These are phyloP conservation scores for Macrolepiota fuliginosa DNA, from an alignment of 768 basidiomycete species.

Conservation along the genomic window DNA sequence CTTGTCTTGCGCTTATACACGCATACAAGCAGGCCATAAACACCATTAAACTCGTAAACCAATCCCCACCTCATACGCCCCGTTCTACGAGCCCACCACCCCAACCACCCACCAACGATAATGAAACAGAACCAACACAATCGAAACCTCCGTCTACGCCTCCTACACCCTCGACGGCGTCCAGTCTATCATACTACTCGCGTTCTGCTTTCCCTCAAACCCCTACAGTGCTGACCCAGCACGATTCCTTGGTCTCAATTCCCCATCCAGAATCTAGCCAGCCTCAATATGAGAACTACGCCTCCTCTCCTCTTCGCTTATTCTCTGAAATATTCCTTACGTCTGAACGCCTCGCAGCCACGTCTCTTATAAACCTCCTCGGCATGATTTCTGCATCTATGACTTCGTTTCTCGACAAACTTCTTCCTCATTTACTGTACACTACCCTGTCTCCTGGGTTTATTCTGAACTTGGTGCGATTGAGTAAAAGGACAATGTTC, in stretches of 20 bases:
- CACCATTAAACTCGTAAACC: slow-evolving; percentile 67
- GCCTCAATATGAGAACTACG: slow-evolving; percentile 33
- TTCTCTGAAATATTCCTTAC: slow-evolving; percentile 47
- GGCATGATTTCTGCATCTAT: slow-evolving; percentile 46
- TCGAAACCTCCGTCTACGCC: slow-evolving; percentile 12
- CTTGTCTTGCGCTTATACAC: slow-evolving; percentile 65
- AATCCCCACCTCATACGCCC: slow-evolving; percentile 27
- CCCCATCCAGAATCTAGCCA: slow-evolving; percentile 9
- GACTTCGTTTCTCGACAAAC: slow-evolving; percentile 61
- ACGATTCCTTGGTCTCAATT: slow-evolving; percentile 2
- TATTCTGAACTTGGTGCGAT: slow-evolving; percentile 50
- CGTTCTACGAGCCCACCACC: slow-evolving; percentile 12
- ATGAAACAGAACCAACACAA: not conserved
- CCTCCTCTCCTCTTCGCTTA: slow-evolving; percentile 39
- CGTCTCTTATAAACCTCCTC: slow-evolving; percentile 41
- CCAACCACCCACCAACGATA: not conserved
- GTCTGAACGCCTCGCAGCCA: slow-evolving; percentile 45
- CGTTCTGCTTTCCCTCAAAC: slow-evolving; percentile 16
- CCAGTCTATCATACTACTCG: slow-evolving; percentile 15
- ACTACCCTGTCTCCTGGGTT: slow-evolving; percentile 48
- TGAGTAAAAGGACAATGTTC: slow-evolving; percentile 72
- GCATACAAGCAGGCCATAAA: slow-evolving; percentile 61
- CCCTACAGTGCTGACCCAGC: slow-evolving; percentile 1
- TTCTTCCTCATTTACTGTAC: slow-evolving; percentile 68
- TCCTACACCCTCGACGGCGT: slow-evolving; percentile 18